Evolutionary conservation across 306 rosid genomes (phyloP).

Genomic region (Psophocarpus tetragonolobus): DNA sequence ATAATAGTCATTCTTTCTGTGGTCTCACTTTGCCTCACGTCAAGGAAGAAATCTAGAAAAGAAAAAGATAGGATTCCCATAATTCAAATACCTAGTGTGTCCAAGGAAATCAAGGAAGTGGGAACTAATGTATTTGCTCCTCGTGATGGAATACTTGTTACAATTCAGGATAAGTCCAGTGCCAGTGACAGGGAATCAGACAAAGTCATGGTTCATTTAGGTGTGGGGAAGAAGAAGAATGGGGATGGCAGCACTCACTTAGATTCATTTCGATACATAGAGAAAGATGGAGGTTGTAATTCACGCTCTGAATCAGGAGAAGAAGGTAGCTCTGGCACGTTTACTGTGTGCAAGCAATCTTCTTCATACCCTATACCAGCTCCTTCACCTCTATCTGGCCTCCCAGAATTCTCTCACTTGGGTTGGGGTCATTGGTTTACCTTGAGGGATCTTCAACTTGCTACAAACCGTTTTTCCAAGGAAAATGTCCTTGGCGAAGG

Average conservation of each 20-base stretch:
- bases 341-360: conserved; percentile 57
- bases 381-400: conserved; percentile 80
- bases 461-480: conserved; percentile 77
- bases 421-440: conserved; percentile 99
- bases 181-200: conserved; percentile 79
- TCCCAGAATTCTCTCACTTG: conserved; percentile 89
- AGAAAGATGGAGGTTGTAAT: conserved; percentile 58
- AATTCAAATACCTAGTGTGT: conserved; percentile 79
- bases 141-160: conserved; percentile 80
- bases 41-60: conserved; percentile 70
- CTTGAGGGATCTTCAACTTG: conserved; percentile 85
- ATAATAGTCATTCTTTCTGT: conserved; percentile 67
- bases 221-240: conserved; percentile 62
- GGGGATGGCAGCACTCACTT: conserved; percentile 68
- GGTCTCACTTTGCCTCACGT: conserved; percentile 74
- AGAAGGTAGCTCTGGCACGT: conserved; percentile 73
- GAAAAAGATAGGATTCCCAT: conserved; percentile 51
- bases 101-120: conserved; percentile 92
- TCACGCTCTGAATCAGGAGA: conserved; percentile 79
- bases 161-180: conserved; percentile 79
- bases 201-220: conserved; percentile 78
- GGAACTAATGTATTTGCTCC: conserved; percentile 67
- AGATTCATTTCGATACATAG: conserved; percentile 68
- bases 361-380: conserved; percentile 71
- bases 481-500: conserved; percentile 91